These are phyloP conservation scores for Avena atlantica DNA, from an alignment of 176 grass and related monocot genomes.

Conservation along the genomic window DNA sequence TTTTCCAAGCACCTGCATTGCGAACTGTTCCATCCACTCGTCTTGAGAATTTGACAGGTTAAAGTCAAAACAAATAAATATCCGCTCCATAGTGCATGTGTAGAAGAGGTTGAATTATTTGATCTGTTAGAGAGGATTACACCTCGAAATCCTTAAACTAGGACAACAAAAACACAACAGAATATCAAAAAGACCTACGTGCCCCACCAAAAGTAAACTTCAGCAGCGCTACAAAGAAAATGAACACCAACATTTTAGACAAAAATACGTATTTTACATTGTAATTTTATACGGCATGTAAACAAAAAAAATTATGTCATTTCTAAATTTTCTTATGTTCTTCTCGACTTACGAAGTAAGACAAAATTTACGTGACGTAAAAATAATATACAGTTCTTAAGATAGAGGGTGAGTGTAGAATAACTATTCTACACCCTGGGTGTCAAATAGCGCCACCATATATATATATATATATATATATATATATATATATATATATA, in stretches of 20 bases:
- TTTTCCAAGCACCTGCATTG: neutral
- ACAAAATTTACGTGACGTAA: too few relatives aligned
- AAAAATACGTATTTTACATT: too few relatives aligned
- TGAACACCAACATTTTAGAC: neutral
- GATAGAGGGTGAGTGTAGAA: too few relatives aligned
- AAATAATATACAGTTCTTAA: too few relatives aligned
- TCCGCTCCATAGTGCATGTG: neutral
- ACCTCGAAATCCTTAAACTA: neutral
- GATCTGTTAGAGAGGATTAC: neutral
- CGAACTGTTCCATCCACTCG: neutral
- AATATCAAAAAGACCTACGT: neutral
- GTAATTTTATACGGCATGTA: too few relatives aligned
- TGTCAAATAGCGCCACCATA: too few relatives aligned
- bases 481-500: too few relatives aligned
- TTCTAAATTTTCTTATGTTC: too few relatives aligned
- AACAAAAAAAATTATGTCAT: too few relatives aligned
- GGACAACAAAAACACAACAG: neutral
- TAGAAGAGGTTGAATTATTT: neutral
- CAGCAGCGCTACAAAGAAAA: neutral
- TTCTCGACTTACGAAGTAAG: too few relatives aligned
- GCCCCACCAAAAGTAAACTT: neutral
- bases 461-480: neutral
- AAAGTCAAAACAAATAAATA: neutral
- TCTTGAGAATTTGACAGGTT: slow-evolving; percentile 11
- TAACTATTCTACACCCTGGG: too few relatives aligned